phyloP scores from a whole-genome alignment of 768 basidiomycete genomes.

The Boletellus ananas region DNA sequence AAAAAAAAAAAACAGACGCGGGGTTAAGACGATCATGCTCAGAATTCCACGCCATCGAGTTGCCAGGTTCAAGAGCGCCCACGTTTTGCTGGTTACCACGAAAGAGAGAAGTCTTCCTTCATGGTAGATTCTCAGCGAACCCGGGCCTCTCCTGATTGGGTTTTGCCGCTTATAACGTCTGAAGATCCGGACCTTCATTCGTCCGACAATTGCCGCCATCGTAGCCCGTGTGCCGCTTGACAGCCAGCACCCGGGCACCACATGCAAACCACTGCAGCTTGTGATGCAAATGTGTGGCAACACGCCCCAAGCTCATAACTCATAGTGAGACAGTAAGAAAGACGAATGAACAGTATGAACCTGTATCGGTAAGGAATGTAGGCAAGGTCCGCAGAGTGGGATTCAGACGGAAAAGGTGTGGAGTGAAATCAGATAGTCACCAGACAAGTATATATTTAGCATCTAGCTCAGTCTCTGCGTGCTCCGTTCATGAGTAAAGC shows the following conservation, averaged over 20 bases:
- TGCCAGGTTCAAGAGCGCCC: slow-evolving; percentile 14
- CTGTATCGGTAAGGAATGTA: slow-evolving; percentile 33
- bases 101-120: slow-evolving; percentile 32
- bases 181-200: slow-evolving; percentile 5
- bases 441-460: slow-evolving; percentile 11
- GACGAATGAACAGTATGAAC: slow-evolving; percentile 24
- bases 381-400: slow-evolving; percentile 22
- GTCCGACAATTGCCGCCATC: slow-evolving; percentile 20
- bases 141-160: slow-evolving; percentile 11
- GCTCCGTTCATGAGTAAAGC: slow-evolving; percentile 73
- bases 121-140: slow-evolving; percentile 21
- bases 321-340: slow-evolving; percentile 25
- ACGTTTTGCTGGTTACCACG: slow-evolving; percentile 30
- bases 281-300: neutral
- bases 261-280: neutral
- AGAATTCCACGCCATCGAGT: slow-evolving; percentile 24
- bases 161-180: slow-evolving; percentile 6
- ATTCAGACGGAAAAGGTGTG: slow-evolving; percentile 4
- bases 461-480: slow-evolving; percentile 55
- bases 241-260: slow-evolving; percentile 7
- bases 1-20: slow-evolving; percentile 5
- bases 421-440: slow-evolving; percentile 15
- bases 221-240: neutral
- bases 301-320: slow-evolving; percentile 20
- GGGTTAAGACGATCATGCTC: slow-evolving; percentile 17